These are phyloP conservation scores for Suillus fuscotomentosus DNA, from an alignment of 768 basidiomycete species.

Conservation along the genomic window DNA sequence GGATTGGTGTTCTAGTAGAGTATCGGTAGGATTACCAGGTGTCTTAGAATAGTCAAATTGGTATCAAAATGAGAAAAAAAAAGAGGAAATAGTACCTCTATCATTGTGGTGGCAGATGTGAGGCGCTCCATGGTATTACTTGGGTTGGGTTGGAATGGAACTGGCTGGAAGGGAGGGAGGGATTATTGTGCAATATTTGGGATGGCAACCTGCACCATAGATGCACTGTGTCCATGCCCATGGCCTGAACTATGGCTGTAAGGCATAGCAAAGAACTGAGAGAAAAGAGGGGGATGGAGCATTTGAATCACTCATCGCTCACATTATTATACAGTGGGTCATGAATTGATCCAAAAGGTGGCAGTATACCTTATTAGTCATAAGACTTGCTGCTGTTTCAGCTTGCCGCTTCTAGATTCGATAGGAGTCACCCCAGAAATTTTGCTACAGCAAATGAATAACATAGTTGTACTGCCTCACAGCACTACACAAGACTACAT, in stretches of 20 bases:
- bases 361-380: background rate
- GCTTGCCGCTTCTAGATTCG: background rate
- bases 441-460: background rate
- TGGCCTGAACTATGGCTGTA: background rate
- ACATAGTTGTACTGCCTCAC: background rate
- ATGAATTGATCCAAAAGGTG: background rate
- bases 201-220: background rate
- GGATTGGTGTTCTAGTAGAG: background rate
- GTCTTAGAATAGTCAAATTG: too few species aligned
- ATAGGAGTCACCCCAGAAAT: background rate
- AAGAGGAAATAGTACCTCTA: background rate
- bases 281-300: too few species aligned
- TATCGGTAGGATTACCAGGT: background rate
- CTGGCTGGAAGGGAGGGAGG: background rate
- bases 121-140: background rate
- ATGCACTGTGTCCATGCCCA: background rate
- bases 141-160: background rate
- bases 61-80: background rate
- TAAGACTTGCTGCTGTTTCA: too few species aligned
- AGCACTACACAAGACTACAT: background rate
- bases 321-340: background rate
- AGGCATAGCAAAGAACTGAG: background rate
- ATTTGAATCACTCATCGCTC: too few species aligned
- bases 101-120: background rate
- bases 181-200: too few species aligned